A percentile compares a stretch with the other conserved stretches of the same genome.
Conservation (phyloP, 805 yeast genomes). For the Pichia pseudocactophila region DNA sequence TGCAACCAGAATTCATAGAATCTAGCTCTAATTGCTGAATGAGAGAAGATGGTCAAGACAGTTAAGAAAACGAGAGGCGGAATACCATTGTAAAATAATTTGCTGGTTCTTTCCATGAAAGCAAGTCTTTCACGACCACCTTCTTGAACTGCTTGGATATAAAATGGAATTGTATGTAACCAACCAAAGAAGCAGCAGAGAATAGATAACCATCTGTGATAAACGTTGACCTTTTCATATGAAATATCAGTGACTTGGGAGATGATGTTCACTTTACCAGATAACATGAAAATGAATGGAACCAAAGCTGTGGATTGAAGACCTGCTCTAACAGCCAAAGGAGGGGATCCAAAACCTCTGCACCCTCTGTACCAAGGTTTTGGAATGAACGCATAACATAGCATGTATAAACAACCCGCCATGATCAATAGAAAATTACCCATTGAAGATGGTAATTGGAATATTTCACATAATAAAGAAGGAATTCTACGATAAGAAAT, state of each 20-base stretch:
- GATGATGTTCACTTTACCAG: constrained; percentile 46
- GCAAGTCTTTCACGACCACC: constrained; percentile 35
- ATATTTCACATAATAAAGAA: constrained; percentile 23
- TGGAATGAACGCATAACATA: constrained; percentile 33
- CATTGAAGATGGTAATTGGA: constrained; percentile 32
- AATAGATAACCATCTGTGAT: constrained; percentile 42
- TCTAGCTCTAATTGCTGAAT: constrained; percentile 31
- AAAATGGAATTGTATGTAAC: constrained; percentile 45
- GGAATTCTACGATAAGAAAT: constrained; percentile 29
- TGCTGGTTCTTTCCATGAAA: constrained; percentile 18
- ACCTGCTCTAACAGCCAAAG: constrained; percentile 46
- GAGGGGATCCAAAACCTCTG: constrained; percentile 50
- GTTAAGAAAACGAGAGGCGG: constrained; percentile 40
- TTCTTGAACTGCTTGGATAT: constrained; percentile 35
- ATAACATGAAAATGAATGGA: constrained; percentile 41
- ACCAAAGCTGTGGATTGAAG: constrained; percentile 40
- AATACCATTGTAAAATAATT: constrained; percentile 32
- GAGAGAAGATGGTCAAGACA: constrained; percentile 35
- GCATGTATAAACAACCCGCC: constrained; percentile 27
- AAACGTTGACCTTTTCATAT: constrained; percentile 44
- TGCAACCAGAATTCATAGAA: constrained; percentile 43
- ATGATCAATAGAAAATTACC: constrained; percentile 28
- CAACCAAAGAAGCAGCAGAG: constrained; percentile 34
- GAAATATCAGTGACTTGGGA: constrained; percentile 43
- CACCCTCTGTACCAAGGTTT: constrained; percentile 45